Base-by-base conservation (phyloP, 1,139 yeast genomes). In the Lodderomyces pseudojiufengensis region DNA sequence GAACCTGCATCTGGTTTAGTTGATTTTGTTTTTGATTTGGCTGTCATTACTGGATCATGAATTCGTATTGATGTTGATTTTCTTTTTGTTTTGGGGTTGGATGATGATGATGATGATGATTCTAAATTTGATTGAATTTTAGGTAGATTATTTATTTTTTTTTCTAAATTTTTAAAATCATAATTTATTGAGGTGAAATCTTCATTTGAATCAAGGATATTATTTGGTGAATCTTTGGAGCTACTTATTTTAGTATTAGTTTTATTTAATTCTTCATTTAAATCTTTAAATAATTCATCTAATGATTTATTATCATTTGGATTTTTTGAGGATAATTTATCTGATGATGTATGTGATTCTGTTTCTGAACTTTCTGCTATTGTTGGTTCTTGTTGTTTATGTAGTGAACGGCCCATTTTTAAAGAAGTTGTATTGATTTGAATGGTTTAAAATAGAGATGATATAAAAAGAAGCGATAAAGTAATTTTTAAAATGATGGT, bases 11-110 rank as follows among this genome's bases (percentile, higher is more conserved):
- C 50, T 2, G 40, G 46, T 13, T 50, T 47, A 4, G 39, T 42
- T 20, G 45, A 48, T 9, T 16, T 10, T 21, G 16, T 8, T 12
- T 10, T 14, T 31, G 11, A 41, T 33, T 20, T n/a, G n/a, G 44
- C 47, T 25, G 48, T 38, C 9, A 50, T 43, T 31, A 78, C 71
- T 3, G 83, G 82, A 48, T 80, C 85, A 38, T 72, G 64, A 9
- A 79, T 63, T 29, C 50, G 52, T n/a, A 60, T 58, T 6, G 63
- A 48, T 33, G 57, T 58, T 23, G 42, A 38, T 38, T 52, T 38
- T 38, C 10, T 45, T 45, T 29, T 60, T 33, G 24, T 22, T 5
- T 24, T 24, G 12, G 9, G 52, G 48, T n/a, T 40, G 39, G 27
- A 7, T 18, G 15, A 10, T 9, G 27, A 9, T 12, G 10, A 9